Base-by-base conservation (phyloP, 345 rosid genomes). In the Kandelia obovata region DNA sequence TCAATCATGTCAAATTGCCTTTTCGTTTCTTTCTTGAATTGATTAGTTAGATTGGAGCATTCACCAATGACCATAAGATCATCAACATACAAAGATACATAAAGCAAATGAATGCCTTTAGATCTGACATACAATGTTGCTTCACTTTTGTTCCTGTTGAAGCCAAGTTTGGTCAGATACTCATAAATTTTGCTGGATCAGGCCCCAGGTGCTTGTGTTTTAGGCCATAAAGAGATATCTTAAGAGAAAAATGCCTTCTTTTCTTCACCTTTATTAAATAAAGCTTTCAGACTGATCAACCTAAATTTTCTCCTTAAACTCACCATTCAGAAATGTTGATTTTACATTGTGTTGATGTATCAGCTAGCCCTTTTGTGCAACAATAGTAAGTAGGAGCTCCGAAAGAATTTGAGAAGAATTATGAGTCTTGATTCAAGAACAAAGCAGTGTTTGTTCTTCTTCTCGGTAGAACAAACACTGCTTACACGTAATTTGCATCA, bases 371-470 rank as follows among this genome's bases (percentile, higher is more conserved):
- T 53, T 20, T 52, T 52, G 9, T 53, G 56, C 23, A 17, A 20
- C 23, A 6, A 20, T 53, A 17, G 20, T 9, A 5, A 53, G 25
- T 9, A 17, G 56, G 20, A 32, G 35, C 35, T 34, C 9, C 1
- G 9, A 7, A 34, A 34, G 37, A 34, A 34, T 34, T 34, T 34
- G 9, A 34, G 8, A 34, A 34, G 37, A 6, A 34, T 11, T 77
- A 30, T 65, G 6, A 47, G 5, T 13, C 74, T 73, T 26, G 4
- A 25, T 0, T 15, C 0, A 10, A 49, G 26, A 15, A 9, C 0
- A 0, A 53, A 61, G 64, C 32, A 43, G 34, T 73, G 77, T 67
- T 70, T 73, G 64, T 25, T 73, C 43, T 77, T 58, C 9, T 77
- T 72, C 23, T 30, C 69, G 0, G 69, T 67, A 13, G 21, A 21